Percentiles rank a stretch among this genome's conserved stretches.
phyloP scores from a whole-genome alignment of 805 yeast species.

The Saccharomycopsis synnaedendra region DNA sequence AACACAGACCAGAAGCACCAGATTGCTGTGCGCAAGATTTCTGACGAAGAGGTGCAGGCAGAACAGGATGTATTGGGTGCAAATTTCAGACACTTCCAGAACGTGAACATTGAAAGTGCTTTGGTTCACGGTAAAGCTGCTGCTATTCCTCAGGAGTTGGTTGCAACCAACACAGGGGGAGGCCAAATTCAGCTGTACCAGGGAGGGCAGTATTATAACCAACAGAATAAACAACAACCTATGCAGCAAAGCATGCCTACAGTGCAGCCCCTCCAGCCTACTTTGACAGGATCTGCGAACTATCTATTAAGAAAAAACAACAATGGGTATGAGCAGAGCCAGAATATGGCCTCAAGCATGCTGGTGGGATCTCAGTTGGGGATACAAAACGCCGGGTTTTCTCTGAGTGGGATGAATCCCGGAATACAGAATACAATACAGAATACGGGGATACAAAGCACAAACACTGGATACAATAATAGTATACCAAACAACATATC shows the following conservation, averaged over 20 bases:
- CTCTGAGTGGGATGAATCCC: no score
- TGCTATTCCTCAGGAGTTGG: constrained; percentile 28
- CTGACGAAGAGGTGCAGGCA: constrained; percentile 44
- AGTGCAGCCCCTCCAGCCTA: constrained; percentile 25
- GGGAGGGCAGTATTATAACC: constrained; percentile 20
- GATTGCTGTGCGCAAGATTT: constrained; percentile 14
- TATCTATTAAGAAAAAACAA: constrained; percentile 21
- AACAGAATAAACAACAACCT: constrained; percentile 24
- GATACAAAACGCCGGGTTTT: no score
- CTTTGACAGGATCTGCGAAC: constrained; percentile 32
- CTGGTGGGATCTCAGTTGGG: no score
- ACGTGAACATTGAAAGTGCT: constrained; percentile 67
- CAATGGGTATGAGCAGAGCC: not conserved
- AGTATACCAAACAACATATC: no score
- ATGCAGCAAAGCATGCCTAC: no score
- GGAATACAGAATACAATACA: no score
- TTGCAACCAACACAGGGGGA: constrained; percentile 13
- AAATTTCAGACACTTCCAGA: constrained; percentile 61
- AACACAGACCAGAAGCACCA: constrained; percentile 20
- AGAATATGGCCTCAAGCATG: no score
- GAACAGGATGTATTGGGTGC: constrained; percentile 66
- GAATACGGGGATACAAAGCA: no score
- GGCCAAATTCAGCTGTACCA: constrained; percentile 2
- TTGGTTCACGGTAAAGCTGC: constrained; percentile 61
- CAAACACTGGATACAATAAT: no score